Evolutionary conservation across 352 stramenopile genomes (phyloP).

Genomic region (Phytophthora macrochlamydospora): DNA sequence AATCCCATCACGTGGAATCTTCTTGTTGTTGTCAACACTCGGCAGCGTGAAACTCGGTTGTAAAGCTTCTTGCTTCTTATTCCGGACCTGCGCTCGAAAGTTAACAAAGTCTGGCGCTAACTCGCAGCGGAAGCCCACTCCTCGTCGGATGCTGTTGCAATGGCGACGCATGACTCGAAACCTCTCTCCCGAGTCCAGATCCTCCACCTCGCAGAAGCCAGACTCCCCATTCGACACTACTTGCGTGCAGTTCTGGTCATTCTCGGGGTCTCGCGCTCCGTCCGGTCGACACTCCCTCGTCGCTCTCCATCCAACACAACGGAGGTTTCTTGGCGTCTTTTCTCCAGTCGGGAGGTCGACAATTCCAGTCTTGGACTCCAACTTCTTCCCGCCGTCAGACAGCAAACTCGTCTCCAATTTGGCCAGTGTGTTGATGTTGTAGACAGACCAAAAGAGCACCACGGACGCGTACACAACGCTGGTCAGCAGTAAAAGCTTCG

Average conservation of each 20-base stretch:
- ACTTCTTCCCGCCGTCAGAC: too few relatives aligned
- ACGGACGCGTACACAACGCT: conserved; percentile 19
- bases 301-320: conserved; percentile 24
- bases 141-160: conserved; percentile 30
- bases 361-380: too few relatives aligned
- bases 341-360: conserved; percentile 10
- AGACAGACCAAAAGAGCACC: conserved; percentile 21
- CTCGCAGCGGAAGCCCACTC: conserved; percentile 39
- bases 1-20: conserved; percentile 27
- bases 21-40: not conserved
- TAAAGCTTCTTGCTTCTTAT: conserved; percentile 1
- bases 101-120: conserved; percentile 39
- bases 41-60: conserved; percentile 18
- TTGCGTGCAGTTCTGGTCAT: conserved; percentile 20
- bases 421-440: conserved; percentile 16
- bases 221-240: conserved; percentile 20
- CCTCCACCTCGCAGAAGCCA: conserved; percentile 48
- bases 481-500: conserved; percentile 13
- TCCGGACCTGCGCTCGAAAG: conserved; percentile 21
- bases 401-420: conserved; percentile 5
- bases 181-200: conserved; percentile 14
- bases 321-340: conserved; percentile 3
- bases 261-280: conserved; percentile 4
- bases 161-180: conserved; percentile 36
- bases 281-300: conserved; percentile 17